phyloP scores from a whole-genome alignment of 805 yeast genomes.

The Peterozyma xylosa region DNA sequence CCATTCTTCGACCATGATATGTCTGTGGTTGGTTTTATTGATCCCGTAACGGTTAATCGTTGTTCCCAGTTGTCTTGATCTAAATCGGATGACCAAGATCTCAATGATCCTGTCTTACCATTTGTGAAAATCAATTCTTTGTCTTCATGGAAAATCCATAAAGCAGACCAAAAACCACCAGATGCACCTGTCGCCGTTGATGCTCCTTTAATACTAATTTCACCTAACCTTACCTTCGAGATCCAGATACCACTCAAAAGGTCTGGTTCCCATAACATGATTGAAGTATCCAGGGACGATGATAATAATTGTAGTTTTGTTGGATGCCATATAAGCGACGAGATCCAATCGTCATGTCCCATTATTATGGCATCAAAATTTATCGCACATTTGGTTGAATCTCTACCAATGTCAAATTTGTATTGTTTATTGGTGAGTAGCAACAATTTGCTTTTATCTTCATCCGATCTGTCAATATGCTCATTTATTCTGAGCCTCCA shows the following conservation, averaged over 20 bases:
- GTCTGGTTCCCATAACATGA: conserved; percentile 94
- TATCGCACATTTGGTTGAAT: conserved; percentile 39
- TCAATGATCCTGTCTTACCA: conserved; percentile 91
- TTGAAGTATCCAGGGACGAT: conserved; percentile 86
- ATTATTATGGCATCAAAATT: conserved; percentile 87
- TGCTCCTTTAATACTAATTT: conserved; percentile 91
- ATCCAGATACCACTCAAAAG: conserved; percentile 84
- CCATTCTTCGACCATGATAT: conserved; percentile 68
- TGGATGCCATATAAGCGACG: conserved; percentile 79
- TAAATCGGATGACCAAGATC: conserved; percentile 50
- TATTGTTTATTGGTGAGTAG: conserved; percentile 69
- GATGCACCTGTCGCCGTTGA: conserved; percentile 96
- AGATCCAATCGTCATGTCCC: conserved; percentile 99
- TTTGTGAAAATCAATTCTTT: conserved; percentile 61
- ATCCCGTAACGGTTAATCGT: conserved; percentile 63
- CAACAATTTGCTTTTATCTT: conserved; percentile 41
- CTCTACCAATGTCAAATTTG: conserved; percentile 33
- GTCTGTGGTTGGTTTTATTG: conserved; percentile 69
- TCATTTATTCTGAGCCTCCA: conserved; percentile 70
- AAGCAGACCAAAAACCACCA: conserved; percentile 54
- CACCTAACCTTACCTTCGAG: conserved; percentile 76
- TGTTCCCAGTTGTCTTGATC: conserved; percentile 34
- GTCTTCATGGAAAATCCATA: conserved; percentile 53
- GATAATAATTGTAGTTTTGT: conserved; percentile 57
- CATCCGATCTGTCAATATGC: conserved; percentile 47